phyloP scores from a whole-genome alignment of 805 yeast genomes.

The Lipomyces mesembrius region DNA sequence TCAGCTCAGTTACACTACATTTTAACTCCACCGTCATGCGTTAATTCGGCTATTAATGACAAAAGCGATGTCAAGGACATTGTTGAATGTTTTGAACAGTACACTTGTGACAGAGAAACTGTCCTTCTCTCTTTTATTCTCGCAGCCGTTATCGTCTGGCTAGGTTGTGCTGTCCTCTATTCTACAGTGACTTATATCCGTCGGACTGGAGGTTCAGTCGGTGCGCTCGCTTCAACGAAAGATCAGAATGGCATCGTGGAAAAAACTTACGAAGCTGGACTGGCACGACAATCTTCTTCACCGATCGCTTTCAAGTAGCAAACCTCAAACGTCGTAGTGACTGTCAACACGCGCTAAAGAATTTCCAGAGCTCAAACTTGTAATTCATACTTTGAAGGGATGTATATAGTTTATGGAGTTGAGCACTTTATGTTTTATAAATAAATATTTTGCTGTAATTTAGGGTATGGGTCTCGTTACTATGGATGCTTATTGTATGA shows the following conservation, averaged over 20 bases:
- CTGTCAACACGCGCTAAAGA: too few relatives aligned
- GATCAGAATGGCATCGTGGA: not conserved
- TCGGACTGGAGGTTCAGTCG: not conserved
- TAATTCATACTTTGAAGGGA: too few relatives aligned
- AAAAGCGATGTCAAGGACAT: not conserved
- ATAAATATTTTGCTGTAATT: too few relatives aligned
- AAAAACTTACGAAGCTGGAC: not conserved
- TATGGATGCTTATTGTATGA: too few relatives aligned
- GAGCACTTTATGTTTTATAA: too few relatives aligned
- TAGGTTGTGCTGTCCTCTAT: conserved; percentile 4
- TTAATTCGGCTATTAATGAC: not conserved
- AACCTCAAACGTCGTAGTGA: too few relatives aligned
- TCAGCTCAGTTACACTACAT: conserved; percentile 6
- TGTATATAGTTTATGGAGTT: too few relatives aligned
- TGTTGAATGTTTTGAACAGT: not conserved
- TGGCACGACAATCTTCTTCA: not conserved
- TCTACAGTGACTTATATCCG: not conserved
- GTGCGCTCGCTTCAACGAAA: not conserved
- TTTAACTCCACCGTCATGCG: not conserved
- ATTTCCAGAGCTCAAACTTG: too few relatives aligned
- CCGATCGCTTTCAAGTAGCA: not conserved
- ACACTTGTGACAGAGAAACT: conserved; percentile 1
- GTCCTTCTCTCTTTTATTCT: conserved; percentile 9
- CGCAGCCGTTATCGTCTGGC: conserved; percentile 11
- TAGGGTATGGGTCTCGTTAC: too few relatives aligned